A percentile compares a stretch with the other conserved stretches of the same genome.
These are phyloP conservation scores for Neurospora sp. DNA, from an alignment of 2,329 filamentous ascomycete genomes.

Conservation along the genomic window DNA sequence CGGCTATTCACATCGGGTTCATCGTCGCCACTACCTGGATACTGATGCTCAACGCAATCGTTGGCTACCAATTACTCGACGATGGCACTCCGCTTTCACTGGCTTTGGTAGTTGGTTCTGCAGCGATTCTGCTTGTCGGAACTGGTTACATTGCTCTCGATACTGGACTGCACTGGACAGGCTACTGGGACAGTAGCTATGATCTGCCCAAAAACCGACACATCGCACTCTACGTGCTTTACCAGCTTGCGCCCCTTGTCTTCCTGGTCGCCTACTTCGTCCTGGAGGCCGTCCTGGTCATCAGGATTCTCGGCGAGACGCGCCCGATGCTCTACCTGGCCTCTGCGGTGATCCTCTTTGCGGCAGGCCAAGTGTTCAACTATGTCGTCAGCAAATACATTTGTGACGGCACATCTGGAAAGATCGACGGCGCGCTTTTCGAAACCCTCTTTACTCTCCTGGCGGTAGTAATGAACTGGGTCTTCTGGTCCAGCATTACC, in stretches of 20 bases:
- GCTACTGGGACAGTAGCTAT: slow-evolving; percentile 58
- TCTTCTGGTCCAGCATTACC: slow-evolving; percentile 98
- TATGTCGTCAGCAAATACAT: slow-evolving; percentile 89
- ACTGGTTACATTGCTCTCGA: slow-evolving; percentile 95
- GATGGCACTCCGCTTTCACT: slow-evolving; percentile 84
- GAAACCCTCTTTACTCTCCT: slow-evolving; percentile 86
- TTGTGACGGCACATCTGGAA: slow-evolving; percentile 71
- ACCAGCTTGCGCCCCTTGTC: slow-evolving; percentile 79
- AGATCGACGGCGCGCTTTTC: slow-evolving; percentile 89
- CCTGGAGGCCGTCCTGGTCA: slow-evolving; percentile 73
- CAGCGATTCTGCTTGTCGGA: slow-evolving; percentile 66
- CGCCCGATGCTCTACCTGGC: slow-evolving; percentile 87
- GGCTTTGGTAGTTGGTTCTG: slow-evolving; percentile 63
- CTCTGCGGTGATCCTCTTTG: slow-evolving; percentile 70
- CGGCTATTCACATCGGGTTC: slow-evolving; percentile 79
- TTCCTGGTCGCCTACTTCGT: slow-evolving; percentile 84
- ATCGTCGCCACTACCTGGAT: slow-evolving; percentile 87
- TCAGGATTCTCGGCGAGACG: slow-evolving; percentile 76
- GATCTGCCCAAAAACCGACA: slow-evolving; percentile 51
- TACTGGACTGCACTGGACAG: slow-evolving; percentile 79
- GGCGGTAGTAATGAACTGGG: slow-evolving; percentile 74
- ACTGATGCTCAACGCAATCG: slow-evolving; percentile 80
- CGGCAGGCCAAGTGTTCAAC: slow-evolving; percentile 89
- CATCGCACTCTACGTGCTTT: slow-evolving; percentile 86
- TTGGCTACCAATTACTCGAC: slow-evolving; percentile 88